Evolutionary conservation across 257 asterid species (phyloP).

Genomic region (Solanum bukasovii): DNA sequence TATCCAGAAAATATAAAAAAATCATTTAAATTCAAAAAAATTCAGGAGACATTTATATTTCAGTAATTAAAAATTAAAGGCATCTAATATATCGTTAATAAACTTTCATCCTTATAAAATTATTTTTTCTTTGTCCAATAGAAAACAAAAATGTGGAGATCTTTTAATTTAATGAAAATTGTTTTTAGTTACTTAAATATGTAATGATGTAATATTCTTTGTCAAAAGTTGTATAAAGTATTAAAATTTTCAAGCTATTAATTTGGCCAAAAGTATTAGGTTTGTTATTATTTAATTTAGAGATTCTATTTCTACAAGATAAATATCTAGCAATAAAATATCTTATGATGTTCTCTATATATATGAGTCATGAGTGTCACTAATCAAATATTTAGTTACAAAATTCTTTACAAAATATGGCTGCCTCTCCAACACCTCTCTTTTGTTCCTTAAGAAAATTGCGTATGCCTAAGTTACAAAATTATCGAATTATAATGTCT

Average conservation of each 20-base stretch:
- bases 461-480: slow-evolving; percentile 12
- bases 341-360: background rate
- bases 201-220: background rate
- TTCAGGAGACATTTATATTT: too few species aligned
- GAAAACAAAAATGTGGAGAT: background rate
- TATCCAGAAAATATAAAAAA: too few species aligned
- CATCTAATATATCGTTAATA: too few species aligned
- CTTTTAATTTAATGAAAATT: background rate
- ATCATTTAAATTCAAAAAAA: too few species aligned
- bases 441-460: slow-evolving; percentile 1
- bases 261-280: background rate
- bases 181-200: background rate
- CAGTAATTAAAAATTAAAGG: too few species aligned
- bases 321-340: background rate
- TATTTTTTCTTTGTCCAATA: too few species aligned
- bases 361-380: background rate
- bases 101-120: background rate
- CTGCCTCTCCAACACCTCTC: slow-evolving; percentile 3
- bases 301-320: background rate
- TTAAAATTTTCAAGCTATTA: background rate
- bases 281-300: too few species aligned
- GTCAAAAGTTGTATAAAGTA: background rate
- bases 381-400: background rate
- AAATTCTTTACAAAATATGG: slow-evolving; percentile 1
- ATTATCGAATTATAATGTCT: slow-evolving; percentile 18